These are phyloP conservation scores for Rhizopogon vulgaris DNA, from an alignment of 768 basidiomycete genomes.

Conservation along the genomic window DNA sequence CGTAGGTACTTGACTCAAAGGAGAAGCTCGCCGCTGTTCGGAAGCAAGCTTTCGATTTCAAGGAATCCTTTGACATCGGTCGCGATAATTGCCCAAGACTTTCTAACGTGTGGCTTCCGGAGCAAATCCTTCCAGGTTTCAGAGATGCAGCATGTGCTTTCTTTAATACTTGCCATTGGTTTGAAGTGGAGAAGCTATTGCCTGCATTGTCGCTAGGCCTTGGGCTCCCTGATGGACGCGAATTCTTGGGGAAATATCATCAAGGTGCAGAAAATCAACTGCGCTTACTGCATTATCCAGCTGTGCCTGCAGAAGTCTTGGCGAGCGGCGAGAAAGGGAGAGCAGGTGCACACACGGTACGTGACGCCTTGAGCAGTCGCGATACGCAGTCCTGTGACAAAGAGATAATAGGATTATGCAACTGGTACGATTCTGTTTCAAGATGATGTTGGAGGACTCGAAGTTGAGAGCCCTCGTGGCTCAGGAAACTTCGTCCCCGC, in stretches of 20 bases:
- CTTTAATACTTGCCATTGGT: conserved; percentile 36
- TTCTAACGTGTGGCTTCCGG: conserved; percentile 57
- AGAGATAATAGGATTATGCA: conserved; percentile 39
- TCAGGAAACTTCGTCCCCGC: conserved; percentile 39
- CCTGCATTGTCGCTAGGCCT: conserved; percentile 45
- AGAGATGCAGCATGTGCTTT: conserved; percentile 46
- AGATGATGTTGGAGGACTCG: conserved; percentile 54
- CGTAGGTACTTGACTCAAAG: conserved; percentile 26
- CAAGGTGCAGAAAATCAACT: conserved; percentile 45
- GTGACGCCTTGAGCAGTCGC: background rate
- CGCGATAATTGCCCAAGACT: conserved; percentile 31
- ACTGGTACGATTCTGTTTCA: conserved; percentile 56
- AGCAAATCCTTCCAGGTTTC: conserved; percentile 46
- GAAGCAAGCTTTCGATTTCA: conserved; percentile 32
- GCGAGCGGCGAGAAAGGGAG: conserved; percentile 25
- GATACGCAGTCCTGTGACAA: background rate
- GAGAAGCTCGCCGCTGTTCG: conserved; percentile 22
- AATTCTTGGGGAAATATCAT: conserved; percentile 40
- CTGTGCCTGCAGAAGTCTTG: conserved; percentile 19
- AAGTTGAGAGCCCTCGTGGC: conserved; percentile 48
- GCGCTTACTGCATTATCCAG: conserved; percentile 52
- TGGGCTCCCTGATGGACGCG: conserved; percentile 27
- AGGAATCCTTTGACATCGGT: conserved; percentile 54
- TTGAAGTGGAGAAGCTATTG: conserved; percentile 31
- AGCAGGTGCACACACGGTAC: conserved; percentile 28